These are phyloP conservation scores for Adansonia digitata DNA, from an alignment of 345 rosid genomes.

Conservation along the genomic window DNA sequence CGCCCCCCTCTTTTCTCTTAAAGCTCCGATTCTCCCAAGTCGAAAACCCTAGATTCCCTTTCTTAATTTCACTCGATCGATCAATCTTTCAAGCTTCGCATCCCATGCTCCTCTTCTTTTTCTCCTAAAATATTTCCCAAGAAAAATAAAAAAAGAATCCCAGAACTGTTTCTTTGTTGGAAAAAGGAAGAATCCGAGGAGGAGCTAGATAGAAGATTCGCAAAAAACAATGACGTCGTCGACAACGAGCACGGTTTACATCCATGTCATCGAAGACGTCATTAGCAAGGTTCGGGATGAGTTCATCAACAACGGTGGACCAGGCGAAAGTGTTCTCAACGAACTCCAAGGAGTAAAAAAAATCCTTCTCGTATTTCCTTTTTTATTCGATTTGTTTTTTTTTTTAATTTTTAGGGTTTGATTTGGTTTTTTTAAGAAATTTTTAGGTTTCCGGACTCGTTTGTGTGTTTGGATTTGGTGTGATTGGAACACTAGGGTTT, in stretches of 20 bases:
- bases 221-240: slow-evolving; percentile 44
- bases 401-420: background rate
- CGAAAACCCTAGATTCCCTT: slow-evolving; percentile 21
- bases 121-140: background rate
- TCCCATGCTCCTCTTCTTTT: background rate
- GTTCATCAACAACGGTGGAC: slow-evolving; percentile 74
- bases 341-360: slow-evolving; percentile 89
- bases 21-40: slow-evolving; percentile 11
- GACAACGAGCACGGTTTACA: slow-evolving; percentile 66
- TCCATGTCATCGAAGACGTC: slow-evolving; percentile 88
- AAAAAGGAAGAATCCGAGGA: background rate
- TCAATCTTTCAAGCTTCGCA: background rate
- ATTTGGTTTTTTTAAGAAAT: background rate
- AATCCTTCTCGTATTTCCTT: slow-evolving; percentile 2
- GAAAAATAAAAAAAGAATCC: background rate
- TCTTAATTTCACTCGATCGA: background rate
- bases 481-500: slow-evolving; percentile 34
- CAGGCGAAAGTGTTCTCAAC: slow-evolving; percentile 76
- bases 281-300: slow-evolving; percentile 87
- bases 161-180: background rate
- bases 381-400: background rate
- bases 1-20: slow-evolving; percentile 35
- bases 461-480: slow-evolving; percentile 26
- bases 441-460: background rate
- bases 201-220: slow-evolving; percentile 19